Evolutionary conservation across 495 filamentous ascomycete genomes (phyloP), one percentile per base, ranked within the genome.

Genomic region (Letharia lupina): DNA sequence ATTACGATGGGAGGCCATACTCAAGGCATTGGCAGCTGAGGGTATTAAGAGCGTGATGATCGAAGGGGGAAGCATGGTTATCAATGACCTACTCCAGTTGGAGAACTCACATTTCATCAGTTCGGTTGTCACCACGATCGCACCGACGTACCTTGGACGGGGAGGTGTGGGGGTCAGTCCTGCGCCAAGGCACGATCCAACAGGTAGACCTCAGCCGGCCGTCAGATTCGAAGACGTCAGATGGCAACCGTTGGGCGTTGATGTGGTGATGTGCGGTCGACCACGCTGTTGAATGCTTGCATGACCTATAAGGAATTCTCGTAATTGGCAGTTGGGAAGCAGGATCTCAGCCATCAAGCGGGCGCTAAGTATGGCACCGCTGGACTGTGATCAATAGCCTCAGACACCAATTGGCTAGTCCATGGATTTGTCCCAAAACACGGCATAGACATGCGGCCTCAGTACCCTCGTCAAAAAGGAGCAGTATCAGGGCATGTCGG

Each of bases 31-130:
- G 18, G 75, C 74, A 59, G 75, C 75, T 11, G 79, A 89, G 65
- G 87, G 87, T 0, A 77, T 95, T 64, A 78, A 81, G 35, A 93
- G 90, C 69, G 81, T 96, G 39, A 96, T 96, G 92, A 81, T 96
- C 48, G 92, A 96, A 75, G 91, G 91, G 0, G 91, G 91, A 20
- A 91, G 84, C 5, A 81, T 81, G 28, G 84, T 96, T 59, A 87
- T 96, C 69, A 90, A 89, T 70, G 84, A 87, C 61, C 78, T 96
- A 18, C 77, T 96, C 23, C 77, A 79, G 45, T 75, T 79, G 20
- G 80, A 83, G 62, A 85, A 89, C 66, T 76, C 82, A n/a, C 72
- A 75, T 56, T 78, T 92, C 33, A 81, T 96, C 59, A 80, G 86
- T 69, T 85, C 85, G 15, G 86, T 96, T 33, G 84, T 96, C 68